Conservation (phyloP, 208 protist genomes). For the Lotmaria passim region DNA sequence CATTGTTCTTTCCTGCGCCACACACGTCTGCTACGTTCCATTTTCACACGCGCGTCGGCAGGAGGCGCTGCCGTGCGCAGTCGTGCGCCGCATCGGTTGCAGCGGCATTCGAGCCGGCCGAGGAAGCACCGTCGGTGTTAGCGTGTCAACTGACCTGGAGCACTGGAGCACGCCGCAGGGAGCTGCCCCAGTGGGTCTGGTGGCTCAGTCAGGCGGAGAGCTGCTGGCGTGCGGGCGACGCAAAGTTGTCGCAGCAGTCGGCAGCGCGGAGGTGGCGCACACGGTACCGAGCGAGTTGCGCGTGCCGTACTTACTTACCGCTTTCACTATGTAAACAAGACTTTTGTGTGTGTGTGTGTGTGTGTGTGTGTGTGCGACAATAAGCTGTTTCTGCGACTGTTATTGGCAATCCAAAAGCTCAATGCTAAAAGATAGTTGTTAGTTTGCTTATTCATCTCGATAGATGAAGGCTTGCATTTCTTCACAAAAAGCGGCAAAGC, state of each 20-base stretch:
- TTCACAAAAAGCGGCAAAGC: too few relatives aligned
- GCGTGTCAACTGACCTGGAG: constrained; percentile 44
- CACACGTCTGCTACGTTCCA: constrained; percentile 66
- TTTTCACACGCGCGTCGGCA: constrained; percentile 44
- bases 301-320: constrained; percentile 17
- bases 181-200: constrained; percentile 20
- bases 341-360: too few relatives aligned
- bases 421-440: background rate
- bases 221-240: constrained; percentile 25
- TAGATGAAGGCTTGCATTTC: background rate
- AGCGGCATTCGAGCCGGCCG: constrained; percentile 48
- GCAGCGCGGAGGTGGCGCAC: constrained; percentile 1
- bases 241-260: constrained; percentile 19
- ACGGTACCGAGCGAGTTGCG: constrained; percentile 24
- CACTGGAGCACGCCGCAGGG: constrained; percentile 31
- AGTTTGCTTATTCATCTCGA: background rate
- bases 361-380: background rate
- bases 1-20: constrained; percentile 45
- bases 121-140: constrained; percentile 61
- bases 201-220: constrained; percentile 15
- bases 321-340: constrained; percentile 29
- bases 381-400: background rate
- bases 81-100: constrained; percentile 26
- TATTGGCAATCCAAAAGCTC: background rate
- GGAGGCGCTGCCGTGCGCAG: constrained; percentile 45